A percentile compares a stretch with the other conserved stretches of the same genome.
Conservation (phyloP, 495 filamentous ascomycete species). For the Lophiotrema nucula region DNA sequence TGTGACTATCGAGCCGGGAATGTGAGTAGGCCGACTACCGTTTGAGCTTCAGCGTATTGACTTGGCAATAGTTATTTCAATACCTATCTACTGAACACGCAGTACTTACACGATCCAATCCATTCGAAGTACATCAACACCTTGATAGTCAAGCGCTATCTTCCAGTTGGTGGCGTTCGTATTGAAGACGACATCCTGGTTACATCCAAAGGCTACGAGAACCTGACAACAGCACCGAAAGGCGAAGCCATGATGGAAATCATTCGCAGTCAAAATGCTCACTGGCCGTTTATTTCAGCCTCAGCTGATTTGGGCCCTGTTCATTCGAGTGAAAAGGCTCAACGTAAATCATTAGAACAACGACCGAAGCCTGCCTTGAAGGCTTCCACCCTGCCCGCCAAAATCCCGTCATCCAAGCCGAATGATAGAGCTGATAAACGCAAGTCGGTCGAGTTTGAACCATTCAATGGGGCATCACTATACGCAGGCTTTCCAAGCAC, state of each 20-base stretch:
- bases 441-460: conserved; percentile 8
- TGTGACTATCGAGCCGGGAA: conserved; percentile 83
- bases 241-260: conserved; percentile 66
- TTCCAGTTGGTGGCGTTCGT: conserved; percentile 78
- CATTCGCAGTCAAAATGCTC: conserved; percentile 40
- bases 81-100: conserved; percentile 57
- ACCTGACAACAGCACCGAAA: conserved; percentile 81
- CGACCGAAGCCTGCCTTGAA: conserved; percentile 1
- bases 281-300: conserved; percentile 11
- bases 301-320: conserved; percentile 1
- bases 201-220: conserved; percentile 73
- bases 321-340: not conserved
- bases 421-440: not conserved
- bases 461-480: conserved; percentile 9
- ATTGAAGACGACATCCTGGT: conserved; percentile 92
- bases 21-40: conserved; percentile 47
- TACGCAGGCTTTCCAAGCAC: conserved; percentile 6
- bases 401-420: not conserved
- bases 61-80: conserved; percentile 58
- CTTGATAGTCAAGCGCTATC: conserved; percentile 66
- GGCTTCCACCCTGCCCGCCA: conserved; percentile 7
- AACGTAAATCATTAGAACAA: not conserved
- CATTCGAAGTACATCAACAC: conserved; percentile 73
- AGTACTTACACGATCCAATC: conserved; percentile 60
- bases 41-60: not conserved